phyloP scores from a whole-genome alignment of 2,329 filamentous ascomycete species.

The Aspergillus sergii region DNA sequence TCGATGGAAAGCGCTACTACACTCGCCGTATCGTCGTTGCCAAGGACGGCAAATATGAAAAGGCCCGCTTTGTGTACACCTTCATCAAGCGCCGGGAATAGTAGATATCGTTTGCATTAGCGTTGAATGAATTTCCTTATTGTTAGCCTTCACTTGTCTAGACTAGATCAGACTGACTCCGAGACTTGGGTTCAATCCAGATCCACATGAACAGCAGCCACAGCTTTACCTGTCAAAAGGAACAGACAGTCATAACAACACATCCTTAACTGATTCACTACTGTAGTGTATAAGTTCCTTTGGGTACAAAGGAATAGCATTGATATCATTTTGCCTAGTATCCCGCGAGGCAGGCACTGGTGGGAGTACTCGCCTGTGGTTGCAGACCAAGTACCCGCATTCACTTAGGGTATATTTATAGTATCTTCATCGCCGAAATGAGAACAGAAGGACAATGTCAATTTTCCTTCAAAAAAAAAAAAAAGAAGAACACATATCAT shows the following conservation, averaged over 20 bases:
- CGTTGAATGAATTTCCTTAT: background rate
- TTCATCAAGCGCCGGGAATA: constrained; percentile 22
- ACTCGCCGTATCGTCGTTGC: constrained; percentile 46
- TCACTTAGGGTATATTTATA: background rate
- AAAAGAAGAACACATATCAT: background rate
- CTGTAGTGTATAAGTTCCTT: background rate
- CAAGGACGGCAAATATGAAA: constrained; percentile 39
- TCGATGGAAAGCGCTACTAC: constrained; percentile 45
- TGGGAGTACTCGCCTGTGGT: background rate
- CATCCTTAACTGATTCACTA: background rate
- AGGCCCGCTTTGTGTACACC: constrained; percentile 46
- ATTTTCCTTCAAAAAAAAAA: background rate
- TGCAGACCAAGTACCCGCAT: background rate
- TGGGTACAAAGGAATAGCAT: background rate
- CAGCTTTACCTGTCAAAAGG: background rate
- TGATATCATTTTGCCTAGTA: background rate
- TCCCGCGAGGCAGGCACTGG: background rate
- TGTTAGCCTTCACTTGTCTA: background rate
- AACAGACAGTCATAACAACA: background rate
- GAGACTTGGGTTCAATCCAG: background rate
- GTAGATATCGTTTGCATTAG: background rate
- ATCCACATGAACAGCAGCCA: background rate
- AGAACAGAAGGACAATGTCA: background rate
- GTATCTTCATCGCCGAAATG: background rate
- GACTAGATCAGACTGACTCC: background rate